A percentile compares a stretch with the other conserved stretches of the same genome.
Evolutionary conservation across 495 filamentous ascomycete genomes (phyloP).

Genomic region (Trichoderma gamsii): DNA sequence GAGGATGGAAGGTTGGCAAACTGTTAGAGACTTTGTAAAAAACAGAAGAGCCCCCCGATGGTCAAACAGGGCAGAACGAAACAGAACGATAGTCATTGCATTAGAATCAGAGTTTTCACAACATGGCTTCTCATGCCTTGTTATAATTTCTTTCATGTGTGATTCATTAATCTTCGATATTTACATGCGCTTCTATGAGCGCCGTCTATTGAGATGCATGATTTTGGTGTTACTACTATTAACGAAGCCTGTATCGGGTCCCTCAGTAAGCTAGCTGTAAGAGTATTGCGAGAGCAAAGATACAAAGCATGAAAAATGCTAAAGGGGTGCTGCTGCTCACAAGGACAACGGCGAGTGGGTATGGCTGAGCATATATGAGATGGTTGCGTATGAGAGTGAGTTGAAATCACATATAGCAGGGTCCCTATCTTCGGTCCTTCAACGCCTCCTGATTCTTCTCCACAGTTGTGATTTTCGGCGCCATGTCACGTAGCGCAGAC

Average conservation of each 20-base stretch:
- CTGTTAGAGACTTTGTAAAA: not conserved
- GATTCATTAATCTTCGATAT: not conserved
- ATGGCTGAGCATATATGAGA: no score
- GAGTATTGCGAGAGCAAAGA: no score
- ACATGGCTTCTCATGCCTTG: not conserved
- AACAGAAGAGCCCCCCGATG: not conserved
- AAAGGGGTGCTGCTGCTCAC: no score
- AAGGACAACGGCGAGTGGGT: no score
- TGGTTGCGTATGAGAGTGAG: not conserved
- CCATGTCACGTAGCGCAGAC: slow-evolving; percentile 30
- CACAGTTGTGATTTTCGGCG: slow-evolving; percentile 32
- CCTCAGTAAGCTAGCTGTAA: no score
- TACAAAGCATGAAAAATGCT: no score
- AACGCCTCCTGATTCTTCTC: not conserved
- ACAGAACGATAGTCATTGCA: not conserved
- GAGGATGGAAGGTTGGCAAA: not conserved
- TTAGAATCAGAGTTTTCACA: not conserved
- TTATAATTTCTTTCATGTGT: not conserved
- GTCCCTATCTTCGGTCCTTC: not conserved
- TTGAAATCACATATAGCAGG: not conserved
- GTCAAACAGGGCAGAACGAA: not conserved
- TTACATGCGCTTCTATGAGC: no score
- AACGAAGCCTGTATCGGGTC: no score
- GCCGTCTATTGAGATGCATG: no score
- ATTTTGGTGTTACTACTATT: no score